Evolutionary conservation across 345 rosid genomes (phyloP).

Genomic region (Eucalyptus sp.): DNA sequence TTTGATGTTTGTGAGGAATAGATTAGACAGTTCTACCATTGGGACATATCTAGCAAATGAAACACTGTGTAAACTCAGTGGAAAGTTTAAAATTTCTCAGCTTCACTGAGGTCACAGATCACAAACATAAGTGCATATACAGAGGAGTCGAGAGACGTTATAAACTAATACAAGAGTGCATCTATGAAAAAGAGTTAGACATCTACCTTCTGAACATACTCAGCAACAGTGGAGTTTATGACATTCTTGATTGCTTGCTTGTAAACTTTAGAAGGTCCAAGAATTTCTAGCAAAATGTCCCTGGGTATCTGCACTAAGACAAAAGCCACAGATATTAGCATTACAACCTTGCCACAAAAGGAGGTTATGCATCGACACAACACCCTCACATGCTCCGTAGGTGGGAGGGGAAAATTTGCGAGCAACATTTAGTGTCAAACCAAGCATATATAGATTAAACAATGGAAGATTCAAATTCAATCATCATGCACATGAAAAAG

Average conservation of each 20-base stretch:
- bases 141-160: background rate
- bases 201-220: constrained; percentile 69
- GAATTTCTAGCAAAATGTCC: constrained; percentile 68
- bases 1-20: background rate
- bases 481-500: background rate
- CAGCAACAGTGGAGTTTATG: constrained; percentile 56
- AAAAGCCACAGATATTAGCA: background rate
- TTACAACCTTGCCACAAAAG: background rate
- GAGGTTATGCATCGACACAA: background rate
- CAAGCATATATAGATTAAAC: background rate
- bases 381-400: background rate
- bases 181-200: background rate
- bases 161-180: background rate
- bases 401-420: background rate
- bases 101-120: background rate
- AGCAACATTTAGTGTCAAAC: background rate
- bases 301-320: constrained; percentile 51
- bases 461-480: background rate
- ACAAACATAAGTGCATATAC: background rate
- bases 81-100: background rate
- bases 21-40: background rate
- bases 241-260: constrained; percentile 62
- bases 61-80: background rate
- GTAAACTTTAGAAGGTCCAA: constrained; percentile 76
- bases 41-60: background rate